Evolutionary conservation across 352 stramenopile genomes (phyloP).

Genomic region (Elongisporangium anandrum): DNA sequence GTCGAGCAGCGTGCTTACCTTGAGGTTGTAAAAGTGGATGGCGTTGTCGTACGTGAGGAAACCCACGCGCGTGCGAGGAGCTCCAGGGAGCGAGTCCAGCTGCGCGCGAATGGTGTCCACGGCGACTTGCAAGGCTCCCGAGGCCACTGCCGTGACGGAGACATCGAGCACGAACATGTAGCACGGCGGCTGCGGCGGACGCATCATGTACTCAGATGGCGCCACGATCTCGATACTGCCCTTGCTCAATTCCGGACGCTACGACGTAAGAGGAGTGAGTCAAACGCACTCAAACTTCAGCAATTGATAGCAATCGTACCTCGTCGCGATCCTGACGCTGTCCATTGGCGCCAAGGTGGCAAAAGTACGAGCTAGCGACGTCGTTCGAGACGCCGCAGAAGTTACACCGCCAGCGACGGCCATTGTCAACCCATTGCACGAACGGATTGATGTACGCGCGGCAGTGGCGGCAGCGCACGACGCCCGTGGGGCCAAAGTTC

Average conservation of each 20-base stretch:
- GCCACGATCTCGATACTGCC: constrained; percentile 86
- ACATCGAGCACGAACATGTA: constrained; percentile 90
- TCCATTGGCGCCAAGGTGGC: constrained; percentile 94
- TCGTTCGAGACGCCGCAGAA: constrained; percentile 87
- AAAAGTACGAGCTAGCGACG: constrained; percentile 97
- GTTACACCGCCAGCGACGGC: constrained; percentile 85
- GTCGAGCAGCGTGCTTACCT: constrained; percentile 28
- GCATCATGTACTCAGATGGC: constrained; percentile 88
- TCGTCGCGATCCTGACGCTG: constrained; percentile 92
- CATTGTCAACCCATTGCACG: constrained; percentile 88
- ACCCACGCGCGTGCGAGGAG: constrained; percentile 69
- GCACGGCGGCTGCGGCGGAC: constrained; percentile 81
- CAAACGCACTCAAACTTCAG: constrained; percentile 20
- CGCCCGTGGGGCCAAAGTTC: constrained; percentile 81
- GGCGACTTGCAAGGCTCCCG: constrained; percentile 61
- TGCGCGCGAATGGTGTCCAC: constrained; percentile 79
- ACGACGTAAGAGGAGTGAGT: not conserved
- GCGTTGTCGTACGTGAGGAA: constrained; percentile 86
- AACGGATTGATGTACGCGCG: constrained; percentile 90
- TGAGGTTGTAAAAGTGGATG: constrained; percentile 89
- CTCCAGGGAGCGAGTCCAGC: constrained; percentile 73
- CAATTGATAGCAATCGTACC: constrained; percentile 84
- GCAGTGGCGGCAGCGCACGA: constrained; percentile 86
- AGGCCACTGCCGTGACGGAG: constrained; percentile 66
- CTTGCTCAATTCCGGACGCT: constrained; percentile 67